These are phyloP conservation scores for Apiospora rasikravindrae DNA, from an alignment of 2,329 filamentous ascomycete species.

Conservation along the genomic window DNA sequence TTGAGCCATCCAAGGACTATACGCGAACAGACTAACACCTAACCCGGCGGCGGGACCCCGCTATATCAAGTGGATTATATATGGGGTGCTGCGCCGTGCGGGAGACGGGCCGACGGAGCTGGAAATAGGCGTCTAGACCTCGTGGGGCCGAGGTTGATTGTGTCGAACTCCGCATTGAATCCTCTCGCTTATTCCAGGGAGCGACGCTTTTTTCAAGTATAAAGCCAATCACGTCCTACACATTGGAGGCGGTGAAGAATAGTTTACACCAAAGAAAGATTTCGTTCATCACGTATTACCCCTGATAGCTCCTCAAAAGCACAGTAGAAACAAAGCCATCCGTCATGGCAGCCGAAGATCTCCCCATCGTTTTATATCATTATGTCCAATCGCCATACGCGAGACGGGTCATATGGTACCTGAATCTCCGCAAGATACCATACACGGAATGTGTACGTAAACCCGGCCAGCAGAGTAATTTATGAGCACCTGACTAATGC, in stretches of 20 bases:
- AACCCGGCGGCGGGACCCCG: background rate
- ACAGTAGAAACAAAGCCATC: background rate
- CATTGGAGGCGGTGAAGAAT: background rate
- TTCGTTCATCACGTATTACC: background rate
- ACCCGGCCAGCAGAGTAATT: conserved; percentile 1
- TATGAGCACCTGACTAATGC: conserved; percentile 3
- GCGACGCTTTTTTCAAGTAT: background rate
- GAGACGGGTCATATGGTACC: conserved; percentile 68
- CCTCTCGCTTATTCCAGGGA: background rate
- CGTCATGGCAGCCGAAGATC: conserved; percentile 25
- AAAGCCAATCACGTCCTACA: background rate
- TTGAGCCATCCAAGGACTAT: background rate
- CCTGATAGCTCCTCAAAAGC: background rate
- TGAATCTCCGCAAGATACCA: conserved; percentile 67
- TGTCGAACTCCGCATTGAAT: background rate
- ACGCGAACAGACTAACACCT: background rate
- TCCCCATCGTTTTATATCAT: conserved; percentile 67
- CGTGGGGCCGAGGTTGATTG: conserved; percentile 12
- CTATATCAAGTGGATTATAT: background rate
- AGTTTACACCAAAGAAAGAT: background rate
- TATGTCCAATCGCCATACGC: conserved; percentile 71
- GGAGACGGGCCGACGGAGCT: background rate
- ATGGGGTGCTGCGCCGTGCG: background rate
- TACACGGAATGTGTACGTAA: conserved; percentile 69
- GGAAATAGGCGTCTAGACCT: background rate